Percentiles rank a stretch among this genome's conserved stretches.
Evolutionary conservation across 352 stramenopile genomes (phyloP).

Genomic region (Phytophthora litchii): DNA sequence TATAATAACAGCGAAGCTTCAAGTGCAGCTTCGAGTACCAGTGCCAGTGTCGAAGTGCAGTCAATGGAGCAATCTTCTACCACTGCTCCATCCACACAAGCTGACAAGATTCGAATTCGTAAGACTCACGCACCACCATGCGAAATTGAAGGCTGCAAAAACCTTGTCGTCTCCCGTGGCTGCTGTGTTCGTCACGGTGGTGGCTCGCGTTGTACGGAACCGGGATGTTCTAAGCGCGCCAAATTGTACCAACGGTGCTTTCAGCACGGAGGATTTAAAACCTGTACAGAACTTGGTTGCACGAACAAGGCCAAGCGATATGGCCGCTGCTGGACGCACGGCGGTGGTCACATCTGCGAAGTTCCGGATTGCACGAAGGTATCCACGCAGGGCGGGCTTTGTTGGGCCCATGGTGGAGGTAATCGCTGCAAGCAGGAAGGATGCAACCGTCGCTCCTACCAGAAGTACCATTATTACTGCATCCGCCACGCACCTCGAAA

Average conservation of each 20-base stretch:
- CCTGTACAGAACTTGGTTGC: constrained; percentile 56
- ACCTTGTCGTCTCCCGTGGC: constrained; percentile 54
- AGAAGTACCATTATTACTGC: constrained; percentile 68
- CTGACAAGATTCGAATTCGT: constrained; percentile 19
- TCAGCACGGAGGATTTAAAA: constrained; percentile 75
- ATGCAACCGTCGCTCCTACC: constrained; percentile 65
- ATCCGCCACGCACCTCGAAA: constrained; percentile 34
- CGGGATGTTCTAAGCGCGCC: constrained; percentile 57
- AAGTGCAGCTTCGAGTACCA: constrained; percentile 17
- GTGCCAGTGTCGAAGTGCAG: constrained; percentile 1
- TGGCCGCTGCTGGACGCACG: constrained; percentile 75
- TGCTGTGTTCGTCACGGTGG: constrained; percentile 61
- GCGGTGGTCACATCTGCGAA: constrained; percentile 66
- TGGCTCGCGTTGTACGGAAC: constrained; percentile 49
- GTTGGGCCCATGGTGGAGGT: constrained; percentile 68
- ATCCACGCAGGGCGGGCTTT: constrained; percentile 67
- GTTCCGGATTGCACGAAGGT: constrained; percentile 60
- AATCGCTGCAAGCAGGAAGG: constrained; percentile 59
- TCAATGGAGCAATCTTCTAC: constrained; percentile 14
- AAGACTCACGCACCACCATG: constrained; percentile 59
- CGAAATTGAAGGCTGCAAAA: constrained; percentile 62
- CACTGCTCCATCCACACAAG: constrained; percentile 9
- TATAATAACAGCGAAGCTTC: constrained; percentile 6
- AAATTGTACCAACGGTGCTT: constrained; percentile 74
- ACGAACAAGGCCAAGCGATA: constrained; percentile 71